Percentiles rank a stretch among this genome's conserved stretches.
Conservation (phyloP, 106 monocot species). For the Gastrodia elata region DNA sequence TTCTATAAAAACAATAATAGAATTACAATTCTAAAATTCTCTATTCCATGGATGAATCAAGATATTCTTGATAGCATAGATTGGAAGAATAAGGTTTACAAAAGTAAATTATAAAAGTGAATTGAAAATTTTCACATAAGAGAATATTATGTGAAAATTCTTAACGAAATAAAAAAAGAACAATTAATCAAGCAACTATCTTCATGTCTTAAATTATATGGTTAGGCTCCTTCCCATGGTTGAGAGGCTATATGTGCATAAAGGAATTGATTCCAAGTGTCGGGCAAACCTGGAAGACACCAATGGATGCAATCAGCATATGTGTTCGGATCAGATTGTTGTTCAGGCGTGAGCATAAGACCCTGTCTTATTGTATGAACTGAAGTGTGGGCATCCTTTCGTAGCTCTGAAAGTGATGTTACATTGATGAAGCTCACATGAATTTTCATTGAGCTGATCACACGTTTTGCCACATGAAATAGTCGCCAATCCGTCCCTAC, state of each 20-base stretch:
- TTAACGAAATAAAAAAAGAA: no score
- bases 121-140: no score
- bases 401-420: slow-evolving; percentile 48
- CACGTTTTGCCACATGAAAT: slow-evolving; percentile 29
- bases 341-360: slow-evolving; percentile 44
- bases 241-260: slow-evolving; percentile 17
- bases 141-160: no score
- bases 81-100: no score
- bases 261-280: slow-evolving; percentile 56
- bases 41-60: no score
- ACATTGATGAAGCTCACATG: slow-evolving; percentile 36
- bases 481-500: slow-evolving; percentile 80
- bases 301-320: slow-evolving; percentile 73
- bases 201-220: no score
- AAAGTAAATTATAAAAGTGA: no score
- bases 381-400: slow-evolving; percentile 65
- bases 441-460: slow-evolving; percentile 23
- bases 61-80: no score
- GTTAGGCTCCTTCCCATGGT: no score
- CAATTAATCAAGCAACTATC: no score
- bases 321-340: slow-evolving; percentile 38
- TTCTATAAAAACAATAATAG: no score
- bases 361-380: slow-evolving; percentile 68
- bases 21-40: no score
- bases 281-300: slow-evolving; percentile 74